A percentile compares a stretch with the other conserved stretches of the same genome.
phyloP scores from a whole-genome alignment of 2,329 filamentous ascomycete species.

The Zymoseptoria passerinii region DNA sequence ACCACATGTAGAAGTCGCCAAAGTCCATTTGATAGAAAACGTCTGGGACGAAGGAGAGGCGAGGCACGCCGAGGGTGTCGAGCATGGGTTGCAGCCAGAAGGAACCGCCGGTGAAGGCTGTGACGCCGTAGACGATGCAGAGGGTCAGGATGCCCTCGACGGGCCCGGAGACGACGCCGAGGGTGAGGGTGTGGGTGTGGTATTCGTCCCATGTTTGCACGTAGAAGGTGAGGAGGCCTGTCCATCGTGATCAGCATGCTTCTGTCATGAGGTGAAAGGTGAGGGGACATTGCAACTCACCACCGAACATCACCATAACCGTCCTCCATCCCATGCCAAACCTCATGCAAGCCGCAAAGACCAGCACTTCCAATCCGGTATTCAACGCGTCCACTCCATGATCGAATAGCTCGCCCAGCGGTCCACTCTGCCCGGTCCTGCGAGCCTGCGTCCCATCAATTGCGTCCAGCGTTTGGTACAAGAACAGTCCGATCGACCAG shows the following conservation, averaged over 20 bases:
- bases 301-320: constrained; percentile 71
- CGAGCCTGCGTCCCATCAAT: constrained; percentile 93
- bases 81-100: constrained; percentile 89
- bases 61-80: constrained; percentile 58
- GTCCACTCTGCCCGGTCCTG: constrained; percentile 84
- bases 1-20: constrained; percentile 86
- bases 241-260: not conserved
- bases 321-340: constrained; percentile 89
- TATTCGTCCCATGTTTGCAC: constrained; percentile 99
- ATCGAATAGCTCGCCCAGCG: constrained; percentile 92
- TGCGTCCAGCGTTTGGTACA: constrained; percentile 98
- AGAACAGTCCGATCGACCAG: constrained; percentile 81
- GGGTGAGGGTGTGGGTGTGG: constrained; percentile 89
- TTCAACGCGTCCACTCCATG: constrained; percentile 96
- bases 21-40: constrained; percentile 71
- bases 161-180: constrained; percentile 86
- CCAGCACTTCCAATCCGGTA: constrained; percentile 82
- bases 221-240: constrained; percentile 77
- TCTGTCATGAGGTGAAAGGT: constrained; percentile 30
- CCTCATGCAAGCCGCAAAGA: constrained; percentile 89
- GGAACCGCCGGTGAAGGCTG: constrained; percentile 74
- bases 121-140: constrained; percentile 71
- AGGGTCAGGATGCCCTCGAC: constrained; percentile 90
- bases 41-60: constrained; percentile 57
- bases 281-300: constrained; percentile 40